These are phyloP conservation scores for Neofusicoccum kwambonambiense DNA, from an alignment of 2,329 filamentous ascomycete genomes.

Conservation along the genomic window DNA sequence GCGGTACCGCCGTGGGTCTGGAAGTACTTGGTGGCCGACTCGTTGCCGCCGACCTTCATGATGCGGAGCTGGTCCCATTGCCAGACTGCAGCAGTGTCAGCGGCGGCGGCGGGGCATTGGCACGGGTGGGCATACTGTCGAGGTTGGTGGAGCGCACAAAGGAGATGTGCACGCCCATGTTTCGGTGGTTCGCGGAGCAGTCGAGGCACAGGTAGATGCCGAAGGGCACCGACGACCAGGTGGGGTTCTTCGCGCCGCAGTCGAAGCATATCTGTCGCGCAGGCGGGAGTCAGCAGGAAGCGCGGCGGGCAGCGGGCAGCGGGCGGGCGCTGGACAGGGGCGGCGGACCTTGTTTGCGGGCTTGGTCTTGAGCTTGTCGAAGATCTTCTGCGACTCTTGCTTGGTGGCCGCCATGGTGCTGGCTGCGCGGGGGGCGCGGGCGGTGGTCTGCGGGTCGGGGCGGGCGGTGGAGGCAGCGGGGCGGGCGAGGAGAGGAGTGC, in stretches of 20 bases:
- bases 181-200: conserved; percentile 94
- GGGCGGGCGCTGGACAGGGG: conserved; percentile 6
- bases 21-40: conserved; percentile 97
- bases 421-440: neutral
- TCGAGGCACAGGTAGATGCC: conserved; percentile 98
- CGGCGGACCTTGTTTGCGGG: conserved; percentile 82
- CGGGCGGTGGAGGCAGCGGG: neutral
- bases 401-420: conserved; percentile 71
- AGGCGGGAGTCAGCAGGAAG: conserved; percentile 1
- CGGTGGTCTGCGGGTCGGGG: neutral
- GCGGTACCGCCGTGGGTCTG: conserved; percentile 93
- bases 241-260: conserved; percentile 95
- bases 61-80: conserved; percentile 97
- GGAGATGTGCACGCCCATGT: conserved; percentile 97
- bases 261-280: conserved; percentile 85
- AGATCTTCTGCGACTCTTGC: conserved; percentile 93
- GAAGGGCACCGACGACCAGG: conserved; percentile 96
- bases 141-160: conserved; percentile 98
- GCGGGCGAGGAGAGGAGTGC: neutral
- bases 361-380: conserved; percentile 95
- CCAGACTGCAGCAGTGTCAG: conserved; percentile 58
- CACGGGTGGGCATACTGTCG: conserved; percentile 68
- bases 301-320: neutral
- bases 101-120: conserved; percentile 10
- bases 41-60: conserved; percentile 98